A percentile compares a stretch with the other conserved stretches of the same genome.
Evolutionary conservation across 495 filamentous ascomycete species (phyloP).

Genomic region (Xylaria sp.): DNA sequence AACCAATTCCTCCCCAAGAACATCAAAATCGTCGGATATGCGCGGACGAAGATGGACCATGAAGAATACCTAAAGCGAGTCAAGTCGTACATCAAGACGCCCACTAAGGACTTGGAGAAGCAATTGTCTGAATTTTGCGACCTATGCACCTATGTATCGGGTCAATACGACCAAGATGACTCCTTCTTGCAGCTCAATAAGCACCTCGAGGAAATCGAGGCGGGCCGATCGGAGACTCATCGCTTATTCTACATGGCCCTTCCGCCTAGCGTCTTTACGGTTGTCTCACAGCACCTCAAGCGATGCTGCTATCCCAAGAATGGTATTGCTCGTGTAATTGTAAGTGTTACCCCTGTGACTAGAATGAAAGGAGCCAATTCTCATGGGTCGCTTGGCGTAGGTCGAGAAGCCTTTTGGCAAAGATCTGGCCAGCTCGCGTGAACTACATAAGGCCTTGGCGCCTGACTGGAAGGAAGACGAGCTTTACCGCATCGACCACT

Average conservation of each 20-base stretch:
- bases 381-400: slow-evolving; percentile 52
- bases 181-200: slow-evolving; percentile 88
- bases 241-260: slow-evolving; percentile 99
- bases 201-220: slow-evolving; percentile 89
- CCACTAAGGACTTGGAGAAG: slow-evolving; percentile 96
- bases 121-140: slow-evolving; percentile 89
- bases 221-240: slow-evolving; percentile 81
- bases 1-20: slow-evolving; percentile 99
- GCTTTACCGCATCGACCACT: slow-evolving; percentile 99
- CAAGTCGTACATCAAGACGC: slow-evolving; percentile 98
- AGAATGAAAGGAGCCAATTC: neutral
- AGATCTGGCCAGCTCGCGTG: slow-evolving; percentile 90
- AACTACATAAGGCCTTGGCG: slow-evolving; percentile 92
- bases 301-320: slow-evolving; percentile 90
- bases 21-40: slow-evolving; percentile 98
- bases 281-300: slow-evolving; percentile 96
- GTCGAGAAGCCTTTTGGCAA: slow-evolving; percentile 99
- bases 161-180: slow-evolving; percentile 97
- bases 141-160: slow-evolving; percentile 90
- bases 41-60: slow-evolving; percentile 98
- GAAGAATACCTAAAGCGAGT: slow-evolving; percentile 92
- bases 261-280: slow-evolving; percentile 96
- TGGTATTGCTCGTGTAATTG: slow-evolving; percentile 93
- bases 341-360: slow-evolving; percentile 48
- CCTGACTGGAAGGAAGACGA: slow-evolving; percentile 99